A percentile compares a stretch with the other conserved stretches of the same genome.
Conservation (phyloP, 495 filamentous ascomycete genomes). For the Podospora tetraspora region DNA sequence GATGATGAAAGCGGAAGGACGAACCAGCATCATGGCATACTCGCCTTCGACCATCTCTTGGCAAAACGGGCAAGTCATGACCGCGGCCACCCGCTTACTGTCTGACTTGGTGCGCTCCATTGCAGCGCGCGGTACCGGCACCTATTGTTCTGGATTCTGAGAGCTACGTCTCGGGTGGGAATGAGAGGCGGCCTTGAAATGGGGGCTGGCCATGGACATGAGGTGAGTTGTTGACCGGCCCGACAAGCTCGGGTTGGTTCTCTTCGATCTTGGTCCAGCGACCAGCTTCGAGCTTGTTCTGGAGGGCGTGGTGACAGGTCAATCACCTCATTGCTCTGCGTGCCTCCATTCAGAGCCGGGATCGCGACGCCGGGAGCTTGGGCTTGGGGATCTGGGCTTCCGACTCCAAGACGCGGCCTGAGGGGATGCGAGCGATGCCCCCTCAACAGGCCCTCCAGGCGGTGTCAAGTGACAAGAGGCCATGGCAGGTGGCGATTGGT, state of each 20-base stretch:
- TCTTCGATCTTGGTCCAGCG: not conserved
- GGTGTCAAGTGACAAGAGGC: conserved; percentile 13
- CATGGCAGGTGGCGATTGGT: conserved; percentile 2
- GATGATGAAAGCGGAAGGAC: conserved; percentile 6
- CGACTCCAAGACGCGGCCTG: not conserved
- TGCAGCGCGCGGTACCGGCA: not conserved
- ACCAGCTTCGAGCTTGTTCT: not conserved
- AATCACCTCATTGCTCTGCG: not conserved
- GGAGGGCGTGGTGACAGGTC: not conserved
- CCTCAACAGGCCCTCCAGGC: not conserved
- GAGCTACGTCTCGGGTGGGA: not conserved
- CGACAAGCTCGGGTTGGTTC: too few relatives aligned
- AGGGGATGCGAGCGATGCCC: conserved; percentile 2
- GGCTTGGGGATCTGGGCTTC: not conserved
- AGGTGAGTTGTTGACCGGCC: not conserved
- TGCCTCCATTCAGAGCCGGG: not conserved
- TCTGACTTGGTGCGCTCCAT: not conserved
- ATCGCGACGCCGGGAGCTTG: not conserved
- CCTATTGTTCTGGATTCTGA: not conserved
- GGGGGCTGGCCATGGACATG: not conserved
- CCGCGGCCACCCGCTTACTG: not conserved
- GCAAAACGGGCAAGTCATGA: conserved; percentile 30
- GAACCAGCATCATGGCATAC: conserved; percentile 29
- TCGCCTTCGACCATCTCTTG: conserved; percentile 20
- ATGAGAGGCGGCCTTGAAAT: not conserved